These are phyloP conservation scores for Bacidia gigantensis DNA, from an alignment of 495 filamentous ascomycete species.

Conservation along the genomic window DNA sequence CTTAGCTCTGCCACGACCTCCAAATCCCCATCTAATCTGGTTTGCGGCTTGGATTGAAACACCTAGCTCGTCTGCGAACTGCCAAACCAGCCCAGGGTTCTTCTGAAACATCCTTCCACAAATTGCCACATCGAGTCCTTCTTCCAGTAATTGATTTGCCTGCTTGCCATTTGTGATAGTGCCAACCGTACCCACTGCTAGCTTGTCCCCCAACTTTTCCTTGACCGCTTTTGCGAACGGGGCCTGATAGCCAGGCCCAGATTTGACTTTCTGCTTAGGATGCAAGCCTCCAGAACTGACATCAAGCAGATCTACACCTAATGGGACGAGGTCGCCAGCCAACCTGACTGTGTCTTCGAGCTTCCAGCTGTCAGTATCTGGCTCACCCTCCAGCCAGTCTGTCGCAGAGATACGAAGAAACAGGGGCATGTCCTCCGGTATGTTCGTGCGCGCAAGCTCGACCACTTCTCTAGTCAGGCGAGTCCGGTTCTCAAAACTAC, in stretches of 20 bases:
- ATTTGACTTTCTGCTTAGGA: conserved; percentile 41
- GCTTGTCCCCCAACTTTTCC: conserved; percentile 45
- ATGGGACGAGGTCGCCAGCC: conserved; percentile 35
- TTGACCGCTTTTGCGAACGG: conserved; percentile 49
- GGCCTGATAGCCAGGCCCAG: conserved; percentile 49
- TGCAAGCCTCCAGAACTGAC: conserved; percentile 49
- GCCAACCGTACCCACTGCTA: conserved; percentile 47
- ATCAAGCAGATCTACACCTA: conserved; percentile 51
- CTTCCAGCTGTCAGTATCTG: conserved; percentile 39
- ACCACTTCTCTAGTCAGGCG: conserved; percentile 41
- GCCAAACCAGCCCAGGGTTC: conserved; percentile 54
- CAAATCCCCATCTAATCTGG: conserved; percentile 49
- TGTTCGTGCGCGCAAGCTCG: conserved; percentile 29
- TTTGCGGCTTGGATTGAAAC: conserved; percentile 48
- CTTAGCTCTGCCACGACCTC: conserved; percentile 19
- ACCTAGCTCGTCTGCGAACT: conserved; percentile 53
- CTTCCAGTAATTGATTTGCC: conserved; percentile 41
- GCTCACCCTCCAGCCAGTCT: conserved; percentile 42
- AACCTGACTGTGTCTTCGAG: conserved; percentile 41
- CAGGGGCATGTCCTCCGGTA: conserved; percentile 43
- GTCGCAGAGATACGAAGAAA: conserved; percentile 47
- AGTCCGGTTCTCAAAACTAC: conserved; percentile 43
- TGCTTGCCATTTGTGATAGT: conserved; percentile 42
- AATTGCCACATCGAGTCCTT: conserved; percentile 44
- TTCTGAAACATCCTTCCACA: conserved; percentile 55